Evolutionary conservation across 2,329 filamentous ascomycete species (phyloP).

Genomic region (Stagonosporopsis rhizophila): DNA sequence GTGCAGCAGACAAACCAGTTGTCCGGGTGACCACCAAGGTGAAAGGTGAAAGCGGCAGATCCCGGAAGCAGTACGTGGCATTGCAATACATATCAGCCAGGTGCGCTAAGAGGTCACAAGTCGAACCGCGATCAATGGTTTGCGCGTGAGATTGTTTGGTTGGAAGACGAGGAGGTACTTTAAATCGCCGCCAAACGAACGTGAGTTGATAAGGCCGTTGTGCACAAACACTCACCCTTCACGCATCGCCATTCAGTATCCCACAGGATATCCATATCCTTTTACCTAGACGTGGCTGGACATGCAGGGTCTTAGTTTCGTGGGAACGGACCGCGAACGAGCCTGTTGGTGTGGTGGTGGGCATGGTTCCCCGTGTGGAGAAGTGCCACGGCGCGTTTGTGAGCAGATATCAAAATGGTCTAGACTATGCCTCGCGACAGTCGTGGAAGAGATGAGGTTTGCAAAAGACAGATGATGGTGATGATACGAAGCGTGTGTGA

Average conservation of each 20-base stretch:
- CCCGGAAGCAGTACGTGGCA: background rate
- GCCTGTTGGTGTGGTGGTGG: background rate
- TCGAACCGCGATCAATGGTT: background rate
- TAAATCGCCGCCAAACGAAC: too few relatives aligned
- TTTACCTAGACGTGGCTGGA: background rate
- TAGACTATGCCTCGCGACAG: background rate
- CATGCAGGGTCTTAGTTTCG: background rate
- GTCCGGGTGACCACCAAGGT: background rate
- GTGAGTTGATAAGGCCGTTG: background rate
- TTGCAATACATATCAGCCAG: background rate
- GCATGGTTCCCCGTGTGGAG: background rate
- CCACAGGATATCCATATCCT: background rate
- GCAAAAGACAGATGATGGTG: too few relatives aligned
- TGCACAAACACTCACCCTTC: background rate
- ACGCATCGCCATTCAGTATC: background rate
- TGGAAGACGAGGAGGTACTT: background rate
- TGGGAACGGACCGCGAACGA: background rate
- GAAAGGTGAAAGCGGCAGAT: conserved; percentile 7
- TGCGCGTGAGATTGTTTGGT: too few relatives aligned
- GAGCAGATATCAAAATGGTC: background rate
- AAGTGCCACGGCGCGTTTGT: background rate
- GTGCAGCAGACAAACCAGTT: background rate
- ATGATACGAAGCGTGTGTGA: background rate
- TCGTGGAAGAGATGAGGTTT: background rate
- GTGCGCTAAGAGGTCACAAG: background rate